Evolutionary conservation across 495 filamentous ascomycete species (phyloP).

Genomic region (Lasiosphaeria miniovina): DNA sequence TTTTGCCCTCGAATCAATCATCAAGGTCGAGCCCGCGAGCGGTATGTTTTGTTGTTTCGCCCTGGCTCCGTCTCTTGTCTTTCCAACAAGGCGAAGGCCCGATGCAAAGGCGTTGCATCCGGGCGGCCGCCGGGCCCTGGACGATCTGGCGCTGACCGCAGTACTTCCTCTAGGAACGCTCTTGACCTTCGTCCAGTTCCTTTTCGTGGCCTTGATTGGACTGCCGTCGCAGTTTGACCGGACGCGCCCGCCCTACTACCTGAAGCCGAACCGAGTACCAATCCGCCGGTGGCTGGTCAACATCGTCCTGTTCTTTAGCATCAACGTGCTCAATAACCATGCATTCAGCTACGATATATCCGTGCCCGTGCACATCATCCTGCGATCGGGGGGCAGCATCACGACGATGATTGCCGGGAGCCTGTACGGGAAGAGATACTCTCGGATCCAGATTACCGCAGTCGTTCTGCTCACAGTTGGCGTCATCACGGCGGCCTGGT

Average conservation of each 20-base stretch:
- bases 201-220: constrained; percentile 74
- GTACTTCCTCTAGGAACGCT: constrained; percentile 61
- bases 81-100: neutral
- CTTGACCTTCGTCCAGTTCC: constrained; percentile 91
- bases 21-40: constrained; percentile 73
- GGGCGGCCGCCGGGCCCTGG: no score
- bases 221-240: constrained; percentile 69
- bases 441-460: constrained; percentile 69
- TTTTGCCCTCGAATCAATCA: constrained; percentile 91
- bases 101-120: neutral
- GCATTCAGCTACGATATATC: constrained; percentile 96
- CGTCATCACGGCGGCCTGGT: constrained; percentile 81
- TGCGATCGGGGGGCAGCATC: constrained; percentile 91
- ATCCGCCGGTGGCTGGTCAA: constrained; percentile 81
- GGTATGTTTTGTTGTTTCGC: constrained; percentile 38
- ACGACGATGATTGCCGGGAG: constrained; percentile 87
- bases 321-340: constrained; percentile 95
- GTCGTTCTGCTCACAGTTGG: constrained; percentile 82
- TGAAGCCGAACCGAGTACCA: constrained; percentile 77
- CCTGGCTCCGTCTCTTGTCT: neutral
- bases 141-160: constrained; percentile 13
- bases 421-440: constrained; percentile 80
- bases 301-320: constrained; percentile 84
- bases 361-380: constrained; percentile 94
- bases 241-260: constrained; percentile 58